phyloP scores from a whole-genome alignment of 2,329 filamentous ascomycete species.

The Fusarium sp. region DNA sequence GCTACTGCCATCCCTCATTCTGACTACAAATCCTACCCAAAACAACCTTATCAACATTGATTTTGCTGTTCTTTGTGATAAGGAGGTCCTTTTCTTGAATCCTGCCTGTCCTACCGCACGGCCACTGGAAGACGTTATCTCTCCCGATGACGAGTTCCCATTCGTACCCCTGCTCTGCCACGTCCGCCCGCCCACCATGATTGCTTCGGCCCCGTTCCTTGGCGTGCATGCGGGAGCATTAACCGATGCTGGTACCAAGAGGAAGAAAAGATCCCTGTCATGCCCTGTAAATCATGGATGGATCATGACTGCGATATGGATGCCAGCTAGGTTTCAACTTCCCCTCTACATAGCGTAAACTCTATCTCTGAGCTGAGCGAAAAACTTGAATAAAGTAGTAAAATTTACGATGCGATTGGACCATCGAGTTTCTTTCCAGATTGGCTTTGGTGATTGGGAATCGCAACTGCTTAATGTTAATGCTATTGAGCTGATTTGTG shows the following conservation, averaged over 20 bases:
- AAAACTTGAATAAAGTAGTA: slow-evolving; percentile 3
- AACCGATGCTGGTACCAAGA: not conserved
- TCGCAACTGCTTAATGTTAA: not conserved
- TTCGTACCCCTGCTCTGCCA: slow-evolving; percentile 6
- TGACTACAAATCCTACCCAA: not conserved
- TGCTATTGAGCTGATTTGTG: not conserved
- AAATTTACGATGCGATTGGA: slow-evolving; percentile 1
- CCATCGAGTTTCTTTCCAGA: not conserved
- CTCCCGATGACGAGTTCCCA: not conserved
- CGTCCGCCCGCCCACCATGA: not conserved
- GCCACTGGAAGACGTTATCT: not conserved
- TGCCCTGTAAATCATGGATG: not conserved
- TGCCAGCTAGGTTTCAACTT: not conserved
- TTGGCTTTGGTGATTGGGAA: not conserved
- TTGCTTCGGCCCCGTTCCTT: not conserved
- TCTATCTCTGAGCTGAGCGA: not conserved
- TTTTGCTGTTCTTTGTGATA: not conserved
- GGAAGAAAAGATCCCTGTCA: not conserved
- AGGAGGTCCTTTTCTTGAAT: not conserved
- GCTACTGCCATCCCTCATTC: not conserved
- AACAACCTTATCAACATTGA: not conserved
- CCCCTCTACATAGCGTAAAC: slow-evolving; percentile 8
- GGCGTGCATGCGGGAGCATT: slow-evolving; percentile 1
- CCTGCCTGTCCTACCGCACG: not conserved
- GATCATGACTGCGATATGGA: not conserved